Base-by-base conservation (phyloP, 1,284 basidiomycete species). In the Caloboletus firmus region DNA sequence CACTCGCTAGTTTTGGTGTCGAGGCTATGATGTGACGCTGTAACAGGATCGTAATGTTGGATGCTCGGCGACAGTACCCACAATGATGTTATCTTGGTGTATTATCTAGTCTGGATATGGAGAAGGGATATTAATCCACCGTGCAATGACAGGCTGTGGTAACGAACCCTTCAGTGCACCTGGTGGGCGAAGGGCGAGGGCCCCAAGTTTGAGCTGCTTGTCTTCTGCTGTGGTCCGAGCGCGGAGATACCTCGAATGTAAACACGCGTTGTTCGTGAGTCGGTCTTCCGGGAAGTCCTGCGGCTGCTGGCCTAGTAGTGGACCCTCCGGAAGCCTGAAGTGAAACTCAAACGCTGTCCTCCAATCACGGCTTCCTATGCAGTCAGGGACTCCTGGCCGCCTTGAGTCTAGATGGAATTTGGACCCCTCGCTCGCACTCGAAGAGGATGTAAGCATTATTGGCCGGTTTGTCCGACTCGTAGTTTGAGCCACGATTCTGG, bases 1-100 rank as follows among this genome's bases (percentile, higher is more conserved):
- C 91, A 65, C 68, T 89, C 43, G 77, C 79, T 39, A 94, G 91
- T 66, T 95, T 95, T 67, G 87, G 76, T 2, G 89, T 94, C 15
- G 79, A 84, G 59, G 80, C 78, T 12, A 74, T 78, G 3, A 77
- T 90, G 15, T 91, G 86, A 68, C 67, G 75, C 45, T 89, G 55
- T 18, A 35, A 30, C 11, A n/a, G 24, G 10, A 12, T 24, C 15
- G 20, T 56, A n/a, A 39, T 41, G 35, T n/a, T 17, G 15, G 7
- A 28, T 35, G 17, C 13, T 28, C 18, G 9, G 28, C 30, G 30
- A 30, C 30, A 5, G 31, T 28, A 43, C 36, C 12, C 12, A 10
- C 8, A 47, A 20, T 17, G 26, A 20, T 20, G 2, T n/a, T n/a
- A n/a, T n/a, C 8, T 18, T n/a, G 1, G n/a, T 47, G 5, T 20